Base-by-base conservation (phyloP, 345 rosid species). In the Erodium maritimum region DNA sequence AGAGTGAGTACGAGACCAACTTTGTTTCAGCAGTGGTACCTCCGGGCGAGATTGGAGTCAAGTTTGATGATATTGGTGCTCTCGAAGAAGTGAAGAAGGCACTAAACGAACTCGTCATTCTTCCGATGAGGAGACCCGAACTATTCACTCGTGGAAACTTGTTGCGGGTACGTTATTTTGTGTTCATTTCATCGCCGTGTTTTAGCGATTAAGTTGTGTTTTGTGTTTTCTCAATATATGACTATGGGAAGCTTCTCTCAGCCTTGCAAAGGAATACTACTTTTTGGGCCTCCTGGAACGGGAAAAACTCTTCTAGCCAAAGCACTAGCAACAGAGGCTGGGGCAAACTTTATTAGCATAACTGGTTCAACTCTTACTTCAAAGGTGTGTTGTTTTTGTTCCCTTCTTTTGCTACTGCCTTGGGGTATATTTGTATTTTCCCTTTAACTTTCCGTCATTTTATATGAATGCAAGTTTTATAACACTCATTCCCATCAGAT, bases 201-300 rank as follows among this genome's bases (percentile, higher is more conserved):
- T 24, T 51, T 24, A n/a, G 33, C 17, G 20, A 23, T 34, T 9
- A 17, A 52, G 18, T 51, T 22, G 21, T 56, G 19, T 50, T 46
- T 20, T 24, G n/a, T 34, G 19, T 20, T 50, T 59, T 57, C 50
- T 21, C 57, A 29, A 25, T 53, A 12, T 17, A 3, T 73, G 66
- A 60, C 54, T 65, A 13, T 52, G 58, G 58, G 3, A 33, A 51
- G 8, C 17, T 61, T 69, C 62, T 73, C 56, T 45, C 81, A 93
- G 99, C 97, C 97, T 4, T 90, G 99, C 79, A 93, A 90, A 85
- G 99, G 97, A 55, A 83, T 93, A 71, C 78, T 90, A 68, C 91
- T 93, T 24, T 93, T 93, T 76, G 99, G 99, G 63, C 99, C 99
- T 75, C 99, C 99, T 74, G 99, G 99, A 70, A 93, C 99, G 54